Evolutionary conservation across 345 rosid genomes (phyloP), one percentile per base, ranked within the genome.

Genomic region (Eucalyptus cloeziana): DNA sequence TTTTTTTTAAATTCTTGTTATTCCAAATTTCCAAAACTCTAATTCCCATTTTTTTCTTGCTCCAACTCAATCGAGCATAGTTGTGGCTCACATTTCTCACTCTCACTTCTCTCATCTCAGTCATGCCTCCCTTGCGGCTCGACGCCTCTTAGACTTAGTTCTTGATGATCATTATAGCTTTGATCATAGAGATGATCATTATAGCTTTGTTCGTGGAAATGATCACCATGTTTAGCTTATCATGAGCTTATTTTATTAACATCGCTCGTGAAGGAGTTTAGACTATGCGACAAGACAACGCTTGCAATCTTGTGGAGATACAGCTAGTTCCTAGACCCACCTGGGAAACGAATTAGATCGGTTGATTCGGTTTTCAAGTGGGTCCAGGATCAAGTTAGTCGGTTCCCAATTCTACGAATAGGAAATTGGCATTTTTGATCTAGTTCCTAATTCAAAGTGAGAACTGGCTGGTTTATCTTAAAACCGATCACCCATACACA

Each of bases 271-370:
- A 27, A 60, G 30, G n/a, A 60, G 16, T 60, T 60, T 13, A 62
- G 17, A 62, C 17, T 30, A 30, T 30, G 69, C 2, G 8, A 13
- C 69, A 62, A 30, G 8, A 13, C 69, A 62, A 30, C 8, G n/a
- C 69, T 62, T 30, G 16, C 69, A 27, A 12, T 52, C 25, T 52
- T 52, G 1, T 21, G 27, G 67, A 60, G 64, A 58, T 4, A 11
- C 0, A 0, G 2, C n/a, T 27, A 27, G 31, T 60, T 60, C n/a
- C 0, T 60, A 0, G 64, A 25, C 3, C n/a, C n/a, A 60, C 15
- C 1, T 1, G 2, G 16, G 31, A 30, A 56, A 56, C 6, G 1
- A 56, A 22, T 56, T 1, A 13, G 4, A 56, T 56, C 0, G 2
- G 6, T 56, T 56, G 30, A 52, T 52, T 52, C 0, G 3, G 62